Conservation (phyloP, 2,329 filamentous ascomycete species). For the Colletotrichum viniferum region DNA sequence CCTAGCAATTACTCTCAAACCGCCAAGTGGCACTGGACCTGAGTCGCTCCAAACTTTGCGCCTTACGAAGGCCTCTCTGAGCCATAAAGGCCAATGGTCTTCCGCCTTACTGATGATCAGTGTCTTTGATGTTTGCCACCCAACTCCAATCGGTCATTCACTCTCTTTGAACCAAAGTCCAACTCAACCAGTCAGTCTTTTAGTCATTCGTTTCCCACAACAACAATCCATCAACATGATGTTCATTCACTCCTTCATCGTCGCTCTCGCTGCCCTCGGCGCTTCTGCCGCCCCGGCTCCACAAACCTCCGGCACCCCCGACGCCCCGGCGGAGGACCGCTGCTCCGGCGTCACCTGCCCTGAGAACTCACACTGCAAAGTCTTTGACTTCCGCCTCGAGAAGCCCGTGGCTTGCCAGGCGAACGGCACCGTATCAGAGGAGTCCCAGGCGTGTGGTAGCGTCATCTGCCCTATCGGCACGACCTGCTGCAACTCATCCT, state of each 20-base stretch:
- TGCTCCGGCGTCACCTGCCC: slow-evolving; percentile 12
- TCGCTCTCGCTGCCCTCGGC: not conserved
- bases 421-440: not conserved
- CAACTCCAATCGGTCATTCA: not conserved
- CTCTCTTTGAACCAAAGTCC: not conserved
- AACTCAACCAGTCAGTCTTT: not conserved
- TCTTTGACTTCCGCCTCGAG: slow-evolving; percentile 4
- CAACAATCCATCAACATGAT: not conserved
- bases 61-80: not conserved
- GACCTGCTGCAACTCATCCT: slow-evolving; percentile 24
- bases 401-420: slow-evolving; percentile 5
- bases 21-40: not conserved
- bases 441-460: not conserved
- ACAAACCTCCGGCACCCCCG: not conserved
- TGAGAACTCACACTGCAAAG: slow-evolving; percentile 4
- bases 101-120: not conserved
- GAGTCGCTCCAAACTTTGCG: not conserved
- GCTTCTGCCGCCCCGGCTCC: not conserved
- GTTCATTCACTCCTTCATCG: not conserved
- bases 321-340: not conserved
- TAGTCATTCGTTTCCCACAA: not conserved
- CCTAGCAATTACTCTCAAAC: slow-evolving; percentile 4
- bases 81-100: not conserved
- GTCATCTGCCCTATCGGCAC: slow-evolving; percentile 21
- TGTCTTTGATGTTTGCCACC: not conserved